These are phyloP conservation scores for Blastobotrys illinoisensis DNA, from an alignment of 1,139 yeast genomes.

Conservation along the genomic window DNA sequence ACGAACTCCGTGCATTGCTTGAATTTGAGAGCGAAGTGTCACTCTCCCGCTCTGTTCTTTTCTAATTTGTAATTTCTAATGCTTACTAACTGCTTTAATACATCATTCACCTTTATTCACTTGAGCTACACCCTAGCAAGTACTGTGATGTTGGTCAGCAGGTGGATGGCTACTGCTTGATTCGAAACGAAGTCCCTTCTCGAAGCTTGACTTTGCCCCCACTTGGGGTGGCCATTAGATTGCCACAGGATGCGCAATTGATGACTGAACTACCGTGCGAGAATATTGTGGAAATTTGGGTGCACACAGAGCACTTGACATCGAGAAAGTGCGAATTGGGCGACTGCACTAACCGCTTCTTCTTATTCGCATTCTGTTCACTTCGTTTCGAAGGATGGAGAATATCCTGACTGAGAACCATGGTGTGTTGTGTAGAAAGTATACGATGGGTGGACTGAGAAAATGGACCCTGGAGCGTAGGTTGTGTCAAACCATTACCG, in stretches of 20 bases:
- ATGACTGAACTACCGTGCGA: background rate
- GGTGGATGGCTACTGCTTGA: background rate
- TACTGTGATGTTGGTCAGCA: too few species aligned
- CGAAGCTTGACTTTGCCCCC: background rate
- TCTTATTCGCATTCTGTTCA: background rate
- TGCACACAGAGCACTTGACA: background rate
- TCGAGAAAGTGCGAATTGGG: background rate
- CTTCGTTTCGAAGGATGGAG: background rate
- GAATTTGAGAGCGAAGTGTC: slow-evolving; percentile 46
- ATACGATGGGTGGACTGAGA: background rate
- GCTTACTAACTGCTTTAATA: too few species aligned
- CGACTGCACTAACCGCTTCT: background rate
- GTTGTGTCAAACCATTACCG: too few species aligned
- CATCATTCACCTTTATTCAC: too few species aligned
- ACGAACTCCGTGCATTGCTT: slow-evolving; percentile 67
- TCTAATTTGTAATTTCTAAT: background rate
- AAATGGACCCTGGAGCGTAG: too few species aligned
- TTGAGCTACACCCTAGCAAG: too few species aligned
- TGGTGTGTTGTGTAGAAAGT: background rate
- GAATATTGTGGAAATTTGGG: background rate
- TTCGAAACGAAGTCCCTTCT: background rate
- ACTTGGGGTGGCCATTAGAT: background rate
- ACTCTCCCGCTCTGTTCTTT: background rate
- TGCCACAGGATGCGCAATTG: background rate
- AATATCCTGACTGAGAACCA: background rate